Conservation (phyloP, 305 asterid species). For the Fraxinus platypoda region DNA sequence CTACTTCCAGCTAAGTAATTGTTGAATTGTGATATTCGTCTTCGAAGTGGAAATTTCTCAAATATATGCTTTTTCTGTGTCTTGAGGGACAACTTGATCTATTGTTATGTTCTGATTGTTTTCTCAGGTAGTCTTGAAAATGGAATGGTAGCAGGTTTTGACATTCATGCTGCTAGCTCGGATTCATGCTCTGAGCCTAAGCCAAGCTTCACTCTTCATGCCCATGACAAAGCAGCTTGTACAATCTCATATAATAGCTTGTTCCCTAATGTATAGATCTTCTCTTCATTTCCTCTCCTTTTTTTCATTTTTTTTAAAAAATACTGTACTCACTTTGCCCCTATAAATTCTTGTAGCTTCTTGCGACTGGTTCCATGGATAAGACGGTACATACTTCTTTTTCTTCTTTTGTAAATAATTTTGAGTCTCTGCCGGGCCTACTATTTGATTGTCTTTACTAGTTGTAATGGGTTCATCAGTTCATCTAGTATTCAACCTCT, state of each 20-base stretch:
- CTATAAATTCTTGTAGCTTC: slow-evolving; percentile 52
- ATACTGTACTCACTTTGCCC: slow-evolving; percentile 24
- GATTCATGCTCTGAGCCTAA: slow-evolving; percentile 35
- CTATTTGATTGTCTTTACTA: background rate
- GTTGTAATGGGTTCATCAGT: background rate
- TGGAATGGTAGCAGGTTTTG: slow-evolving; percentile 71
- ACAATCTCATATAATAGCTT: slow-evolving; percentile 57
- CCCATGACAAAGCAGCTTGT: slow-evolving; percentile 85
- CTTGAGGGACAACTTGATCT: background rate
- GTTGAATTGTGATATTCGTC: background rate
- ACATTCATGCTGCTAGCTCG: slow-evolving; percentile 59
- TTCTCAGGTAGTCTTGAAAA: slow-evolving; percentile 87
- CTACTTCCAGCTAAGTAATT: background rate
- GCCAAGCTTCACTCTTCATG: slow-evolving; percentile 66
- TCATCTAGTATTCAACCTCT: background rate
- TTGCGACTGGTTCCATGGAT: slow-evolving; percentile 90
- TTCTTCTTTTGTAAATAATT: background rate
- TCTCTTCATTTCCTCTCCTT: background rate
- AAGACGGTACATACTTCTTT: slow-evolving; percentile 53
- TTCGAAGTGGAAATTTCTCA: background rate
- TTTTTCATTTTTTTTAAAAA: background rate
- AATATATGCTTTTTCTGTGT: background rate
- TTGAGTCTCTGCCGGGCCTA: background rate
- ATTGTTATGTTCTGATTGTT: slow-evolving; percentile 1
- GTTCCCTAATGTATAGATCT: slow-evolving; percentile 60